These are phyloP conservation scores for Colletotrichum euphorbiae DNA, from an alignment of 2,329 filamentous ascomycete species.

Conservation along the genomic window DNA sequence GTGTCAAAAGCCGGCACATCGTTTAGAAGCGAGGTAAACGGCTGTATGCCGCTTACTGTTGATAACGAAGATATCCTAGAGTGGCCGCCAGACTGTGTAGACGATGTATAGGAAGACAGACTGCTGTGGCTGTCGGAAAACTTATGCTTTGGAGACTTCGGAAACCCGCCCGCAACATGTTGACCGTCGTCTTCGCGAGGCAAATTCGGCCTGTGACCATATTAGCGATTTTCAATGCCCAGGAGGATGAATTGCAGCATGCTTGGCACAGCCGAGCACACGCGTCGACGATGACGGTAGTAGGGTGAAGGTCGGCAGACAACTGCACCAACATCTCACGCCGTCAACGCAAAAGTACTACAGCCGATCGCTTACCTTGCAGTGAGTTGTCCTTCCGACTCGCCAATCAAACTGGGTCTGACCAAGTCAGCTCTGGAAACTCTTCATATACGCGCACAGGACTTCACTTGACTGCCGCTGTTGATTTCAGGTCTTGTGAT, in stretches of 20 bases:
- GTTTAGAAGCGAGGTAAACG: constrained; percentile 48
- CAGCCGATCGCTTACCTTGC: constrained; percentile 35
- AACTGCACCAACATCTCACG: background rate
- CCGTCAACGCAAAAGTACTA: background rate
- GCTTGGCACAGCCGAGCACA: background rate
- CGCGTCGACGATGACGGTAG: background rate
- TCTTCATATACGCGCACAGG: too few relatives aligned
- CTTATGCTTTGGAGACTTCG: constrained; percentile 51
- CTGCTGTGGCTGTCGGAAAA: constrained; percentile 66
- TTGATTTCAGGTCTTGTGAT: too few relatives aligned
- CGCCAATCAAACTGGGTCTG: constrained; percentile 30
- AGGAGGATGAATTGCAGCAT: too few relatives aligned
- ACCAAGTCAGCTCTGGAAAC: background rate
- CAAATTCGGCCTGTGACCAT: constrained; percentile 41
- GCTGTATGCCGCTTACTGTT: constrained; percentile 58
- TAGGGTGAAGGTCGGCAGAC: background rate
- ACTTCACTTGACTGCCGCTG: too few relatives aligned
- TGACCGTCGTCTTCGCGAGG: constrained; percentile 38
- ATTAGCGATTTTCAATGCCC: constrained; percentile 32
- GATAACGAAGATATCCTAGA: constrained; percentile 67
- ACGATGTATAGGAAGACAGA: constrained; percentile 61
- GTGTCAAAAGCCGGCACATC: constrained; percentile 55
- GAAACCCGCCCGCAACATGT: constrained; percentile 37
- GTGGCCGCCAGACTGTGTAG: constrained; percentile 58
- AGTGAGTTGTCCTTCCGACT: constrained; percentile 40